Conservation (phyloP, 345 rosid species). For the Salix arbutifolia region DNA sequence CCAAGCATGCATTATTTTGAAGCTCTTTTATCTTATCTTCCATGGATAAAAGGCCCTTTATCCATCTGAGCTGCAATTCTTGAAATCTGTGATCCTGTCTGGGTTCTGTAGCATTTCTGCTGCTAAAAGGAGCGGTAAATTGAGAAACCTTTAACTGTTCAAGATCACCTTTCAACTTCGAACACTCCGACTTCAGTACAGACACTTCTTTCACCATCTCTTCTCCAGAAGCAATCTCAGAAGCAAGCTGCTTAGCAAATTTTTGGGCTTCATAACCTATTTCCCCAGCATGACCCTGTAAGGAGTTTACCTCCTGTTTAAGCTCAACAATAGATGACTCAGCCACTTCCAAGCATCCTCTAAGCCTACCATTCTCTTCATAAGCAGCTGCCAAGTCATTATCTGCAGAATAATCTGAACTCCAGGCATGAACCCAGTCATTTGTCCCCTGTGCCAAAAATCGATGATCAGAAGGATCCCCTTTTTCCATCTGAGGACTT, state of each 20-base stretch:
- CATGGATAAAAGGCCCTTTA: slow-evolving; percentile 58
- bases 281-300: slow-evolving; percentile 68
- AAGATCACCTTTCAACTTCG: slow-evolving; percentile 65
- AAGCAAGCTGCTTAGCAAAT: slow-evolving; percentile 60
- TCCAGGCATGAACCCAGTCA: slow-evolving; percentile 70
- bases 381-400: slow-evolving; percentile 52
- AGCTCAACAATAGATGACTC: slow-evolving; percentile 77
- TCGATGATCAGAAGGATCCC: slow-evolving; percentile 45
- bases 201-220: slow-evolving; percentile 71
- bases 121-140: slow-evolving; percentile 29
- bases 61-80: slow-evolving; percentile 51
- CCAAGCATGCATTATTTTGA: slow-evolving; percentile 62
- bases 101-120: slow-evolving; percentile 28
- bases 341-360: slow-evolving; percentile 72
- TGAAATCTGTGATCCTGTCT: slow-evolving; percentile 40
- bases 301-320: slow-evolving; percentile 60
- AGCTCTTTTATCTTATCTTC: slow-evolving; percentile 72
- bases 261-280: slow-evolving; percentile 63
- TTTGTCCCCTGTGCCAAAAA: slow-evolving; percentile 39
- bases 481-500: slow-evolving; percentile 52
- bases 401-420: slow-evolving; percentile 60
- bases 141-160: slow-evolving; percentile 39
- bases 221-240: slow-evolving; percentile 82
- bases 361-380: slow-evolving; percentile 76
- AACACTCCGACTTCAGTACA: slow-evolving; percentile 71